phyloP scores from a whole-genome alignment of 2,329 filamentous ascomycete species.

The Pseudogymnoascus sp. region DNA sequence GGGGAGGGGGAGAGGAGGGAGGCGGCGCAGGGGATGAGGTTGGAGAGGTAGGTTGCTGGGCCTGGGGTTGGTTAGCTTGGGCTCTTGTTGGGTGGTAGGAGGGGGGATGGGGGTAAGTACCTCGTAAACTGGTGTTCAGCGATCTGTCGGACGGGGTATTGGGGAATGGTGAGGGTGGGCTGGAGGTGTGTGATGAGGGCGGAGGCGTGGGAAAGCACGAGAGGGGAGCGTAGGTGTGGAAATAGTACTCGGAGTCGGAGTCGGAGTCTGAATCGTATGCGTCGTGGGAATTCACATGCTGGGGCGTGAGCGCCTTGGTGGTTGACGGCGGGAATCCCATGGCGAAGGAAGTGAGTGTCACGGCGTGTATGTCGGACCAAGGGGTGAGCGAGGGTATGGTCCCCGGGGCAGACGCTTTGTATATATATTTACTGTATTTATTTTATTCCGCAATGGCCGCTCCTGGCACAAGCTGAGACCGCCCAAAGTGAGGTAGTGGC shows the following conservation, averaged over 20 bases:
- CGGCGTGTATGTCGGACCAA: background rate
- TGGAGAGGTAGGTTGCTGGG: conserved; percentile 58
- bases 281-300: background rate
- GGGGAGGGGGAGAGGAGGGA: conserved; percentile 53
- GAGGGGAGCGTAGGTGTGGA: conserved; percentile 55
- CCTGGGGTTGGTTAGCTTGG: conserved; percentile 38
- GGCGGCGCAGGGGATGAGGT: conserved; percentile 56
- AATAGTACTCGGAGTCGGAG: conserved; percentile 40
- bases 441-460: background rate
- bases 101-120: conserved; percentile 13
- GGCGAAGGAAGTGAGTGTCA: background rate
- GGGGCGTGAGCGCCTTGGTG: background rate
- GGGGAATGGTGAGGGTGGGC: conserved; percentile 16
- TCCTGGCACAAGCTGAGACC: background rate
- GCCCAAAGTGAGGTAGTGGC: background rate
- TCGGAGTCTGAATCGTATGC: background rate
- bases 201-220: conserved; percentile 63
- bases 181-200: conserved; percentile 34
- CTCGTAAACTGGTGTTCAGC: conserved; percentile 19
- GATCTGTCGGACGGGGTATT: conserved; percentile 20
- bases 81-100: background rate
- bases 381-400: background rate
- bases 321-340: background rate
- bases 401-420: background rate
- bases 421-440: background rate